Evolutionary conservation across 345 rosid genomes (phyloP).

Genomic region (Cardamine chenopodiifolia): DNA sequence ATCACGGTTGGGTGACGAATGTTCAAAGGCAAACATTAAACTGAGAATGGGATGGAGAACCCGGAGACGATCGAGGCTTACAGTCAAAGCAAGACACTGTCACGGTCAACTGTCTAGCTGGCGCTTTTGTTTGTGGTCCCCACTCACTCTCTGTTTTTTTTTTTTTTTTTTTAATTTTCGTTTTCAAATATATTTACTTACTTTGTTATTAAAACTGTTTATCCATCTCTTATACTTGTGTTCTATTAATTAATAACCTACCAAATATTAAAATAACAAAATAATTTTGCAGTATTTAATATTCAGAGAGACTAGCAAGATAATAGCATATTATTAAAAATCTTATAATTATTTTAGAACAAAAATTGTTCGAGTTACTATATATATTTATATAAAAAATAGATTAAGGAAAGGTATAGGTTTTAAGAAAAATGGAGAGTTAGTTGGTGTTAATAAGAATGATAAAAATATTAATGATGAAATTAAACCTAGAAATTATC

Average conservation of each 20-base stretch:
- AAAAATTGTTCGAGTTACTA: not conserved
- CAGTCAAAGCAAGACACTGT: slow-evolving; percentile 47
- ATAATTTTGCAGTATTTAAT: not conserved
- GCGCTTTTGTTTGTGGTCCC: slow-evolving; percentile 38
- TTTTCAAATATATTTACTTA: not conserved
- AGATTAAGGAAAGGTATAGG: not conserved
- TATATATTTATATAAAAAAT: not conserved
- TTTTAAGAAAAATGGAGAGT: slow-evolving; percentile 12
- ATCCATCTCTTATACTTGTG: not conserved
- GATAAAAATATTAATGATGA: slow-evolving; percentile 27
- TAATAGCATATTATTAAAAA: not conserved
- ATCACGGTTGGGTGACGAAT: slow-evolving; percentile 27
- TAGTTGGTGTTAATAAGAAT: slow-evolving; percentile 26
- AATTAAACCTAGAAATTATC: slow-evolving; percentile 33
- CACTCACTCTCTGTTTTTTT: not conserved
- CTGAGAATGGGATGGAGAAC: not conserved
- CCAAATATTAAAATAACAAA: not conserved
- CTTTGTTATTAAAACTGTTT: not conserved
- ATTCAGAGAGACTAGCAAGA: not conserved
- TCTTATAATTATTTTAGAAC: not conserved
- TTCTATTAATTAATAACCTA: not conserved
- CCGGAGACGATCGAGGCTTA: slow-evolving; percentile 31
- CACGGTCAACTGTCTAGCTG: slow-evolving; percentile 47
- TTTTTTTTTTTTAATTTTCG: not conserved
- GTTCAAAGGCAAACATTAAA: slow-evolving; percentile 39